Conservation (phyloP, 805 yeast species). For the Ogataea pilisensis region DNA sequence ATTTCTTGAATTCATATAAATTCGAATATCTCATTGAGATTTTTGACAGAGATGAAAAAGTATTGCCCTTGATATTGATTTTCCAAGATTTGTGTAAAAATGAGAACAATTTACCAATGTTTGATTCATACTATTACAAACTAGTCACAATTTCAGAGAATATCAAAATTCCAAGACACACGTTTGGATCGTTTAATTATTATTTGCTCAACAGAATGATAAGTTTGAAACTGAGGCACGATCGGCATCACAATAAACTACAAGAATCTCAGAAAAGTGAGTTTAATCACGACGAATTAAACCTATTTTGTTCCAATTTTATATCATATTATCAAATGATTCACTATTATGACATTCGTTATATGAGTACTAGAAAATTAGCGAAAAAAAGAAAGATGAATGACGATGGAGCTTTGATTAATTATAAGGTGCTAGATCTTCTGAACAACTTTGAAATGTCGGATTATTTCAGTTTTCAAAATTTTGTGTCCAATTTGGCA, state of each 20-base stretch:
- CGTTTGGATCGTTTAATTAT: slow-evolving; percentile 14
- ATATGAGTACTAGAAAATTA: slow-evolving; percentile 1
- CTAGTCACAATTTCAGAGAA: slow-evolving; percentile 9
- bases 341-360: slow-evolving; percentile 4
- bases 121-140: slow-evolving; percentile 20
- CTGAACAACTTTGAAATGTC: slow-evolving; percentile 5
- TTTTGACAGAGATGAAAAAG: slow-evolving; percentile 16
- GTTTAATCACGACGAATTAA: slow-evolving; percentile 1
- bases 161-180: slow-evolving; percentile 5
- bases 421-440: slow-evolving; percentile 9
- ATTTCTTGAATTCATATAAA: slow-evolving; percentile 21
- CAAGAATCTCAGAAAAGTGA: slow-evolving; percentile 1
- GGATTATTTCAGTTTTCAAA: slow-evolving; percentile 12
- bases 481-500: slow-evolving; percentile 11
- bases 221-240: slow-evolving; percentile 10
- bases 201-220: slow-evolving; percentile 6
- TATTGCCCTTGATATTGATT: slow-evolving; percentile 15
- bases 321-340: slow-evolving; percentile 9
- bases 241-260: slow-evolving; percentile 1
- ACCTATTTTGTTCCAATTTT: slow-evolving; percentile 3
- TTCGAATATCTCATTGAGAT: slow-evolving; percentile 17
- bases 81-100: slow-evolving; percentile 11
- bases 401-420: slow-evolving; percentile 1
- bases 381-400: slow-evolving; percentile 10
- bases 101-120: slow-evolving; percentile 8